Conservation (phyloP, 495 filamentous ascomycete genomes). For the Cudoniella acicularis region DNA sequence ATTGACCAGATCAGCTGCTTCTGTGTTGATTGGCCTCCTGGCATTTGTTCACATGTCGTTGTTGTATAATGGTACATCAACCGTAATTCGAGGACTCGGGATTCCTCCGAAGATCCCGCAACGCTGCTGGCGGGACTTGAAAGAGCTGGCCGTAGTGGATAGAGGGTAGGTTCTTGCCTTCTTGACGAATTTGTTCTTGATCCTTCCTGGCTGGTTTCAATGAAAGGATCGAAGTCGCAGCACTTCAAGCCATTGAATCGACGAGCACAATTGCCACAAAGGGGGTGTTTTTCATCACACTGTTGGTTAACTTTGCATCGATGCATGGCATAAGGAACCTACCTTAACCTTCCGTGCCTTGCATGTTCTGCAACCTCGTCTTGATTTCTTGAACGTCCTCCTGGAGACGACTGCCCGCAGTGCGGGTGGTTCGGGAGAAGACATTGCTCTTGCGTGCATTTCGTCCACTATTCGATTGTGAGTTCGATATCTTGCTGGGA, state of each 20-base stretch:
- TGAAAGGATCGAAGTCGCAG: conserved; percentile 13
- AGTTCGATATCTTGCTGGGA: too few species aligned
- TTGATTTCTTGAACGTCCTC: conserved; percentile 12
- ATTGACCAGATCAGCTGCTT: conserved; percentile 4
- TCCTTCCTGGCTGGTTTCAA: not conserved
- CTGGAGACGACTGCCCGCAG: not conserved
- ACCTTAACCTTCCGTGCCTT: conserved; percentile 20
- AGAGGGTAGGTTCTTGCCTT: conserved; percentile 25
- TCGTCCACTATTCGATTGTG: too few species aligned
- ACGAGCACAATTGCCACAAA: conserved; percentile 11
- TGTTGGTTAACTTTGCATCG: not conserved
- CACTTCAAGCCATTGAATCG: not conserved
- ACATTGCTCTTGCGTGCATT: not conserved
- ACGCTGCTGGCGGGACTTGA: not conserved
- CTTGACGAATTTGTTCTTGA: not conserved
- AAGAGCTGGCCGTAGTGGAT: conserved; percentile 26
- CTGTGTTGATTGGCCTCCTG: not conserved
- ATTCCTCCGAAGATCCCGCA: conserved; percentile 14
- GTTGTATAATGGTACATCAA: conserved; percentile 21
- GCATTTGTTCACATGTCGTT: conserved; percentile 2
- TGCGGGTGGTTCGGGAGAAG: not conserved
- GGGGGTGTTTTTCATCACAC: conserved; percentile 18
- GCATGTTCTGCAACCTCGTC: conserved; percentile 14
- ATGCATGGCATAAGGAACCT: not conserved
- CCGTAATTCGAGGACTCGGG: conserved; percentile 13